phyloP scores from a whole-genome alignment of 1,284 basidiomycete species.

The Fomitopsis schrenkii region DNA sequence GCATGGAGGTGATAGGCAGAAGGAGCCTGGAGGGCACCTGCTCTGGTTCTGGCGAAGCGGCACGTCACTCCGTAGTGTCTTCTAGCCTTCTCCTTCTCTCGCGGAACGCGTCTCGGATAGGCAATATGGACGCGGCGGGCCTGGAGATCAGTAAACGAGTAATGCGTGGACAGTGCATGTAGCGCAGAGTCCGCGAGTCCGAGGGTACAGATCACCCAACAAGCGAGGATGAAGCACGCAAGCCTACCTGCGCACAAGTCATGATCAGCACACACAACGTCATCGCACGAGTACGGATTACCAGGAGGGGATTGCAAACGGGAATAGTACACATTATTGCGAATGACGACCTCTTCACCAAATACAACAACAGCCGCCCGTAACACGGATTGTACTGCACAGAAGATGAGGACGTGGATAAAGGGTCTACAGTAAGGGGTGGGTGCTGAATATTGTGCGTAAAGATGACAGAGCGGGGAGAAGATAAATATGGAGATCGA shows the following conservation, averaged over 20 bases:
- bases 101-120: background rate
- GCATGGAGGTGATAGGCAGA: background rate
- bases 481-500: conserved; percentile 6
- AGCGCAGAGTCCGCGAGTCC: background rate
- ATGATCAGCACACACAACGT: background rate
- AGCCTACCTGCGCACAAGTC: background rate
- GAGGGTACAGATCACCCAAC: background rate
- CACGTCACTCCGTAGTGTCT: background rate
- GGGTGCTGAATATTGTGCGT: background rate
- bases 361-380: background rate
- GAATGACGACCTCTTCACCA: background rate
- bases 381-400: background rate
- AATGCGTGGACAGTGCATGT: background rate
- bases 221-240: background rate
- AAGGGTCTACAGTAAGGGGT: background rate
- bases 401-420: background rate
- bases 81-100: background rate
- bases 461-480: background rate
- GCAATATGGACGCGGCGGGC: background rate
- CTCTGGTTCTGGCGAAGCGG: background rate
- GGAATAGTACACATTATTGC: conserved; percentile 1
- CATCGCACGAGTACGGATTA: background rate
- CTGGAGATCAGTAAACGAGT: background rate
- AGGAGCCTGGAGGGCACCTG: background rate
- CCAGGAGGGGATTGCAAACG: background rate